Conservation (phyloP, 768 basidiomycete genomes). For the Tulasnella sp. region DNA sequence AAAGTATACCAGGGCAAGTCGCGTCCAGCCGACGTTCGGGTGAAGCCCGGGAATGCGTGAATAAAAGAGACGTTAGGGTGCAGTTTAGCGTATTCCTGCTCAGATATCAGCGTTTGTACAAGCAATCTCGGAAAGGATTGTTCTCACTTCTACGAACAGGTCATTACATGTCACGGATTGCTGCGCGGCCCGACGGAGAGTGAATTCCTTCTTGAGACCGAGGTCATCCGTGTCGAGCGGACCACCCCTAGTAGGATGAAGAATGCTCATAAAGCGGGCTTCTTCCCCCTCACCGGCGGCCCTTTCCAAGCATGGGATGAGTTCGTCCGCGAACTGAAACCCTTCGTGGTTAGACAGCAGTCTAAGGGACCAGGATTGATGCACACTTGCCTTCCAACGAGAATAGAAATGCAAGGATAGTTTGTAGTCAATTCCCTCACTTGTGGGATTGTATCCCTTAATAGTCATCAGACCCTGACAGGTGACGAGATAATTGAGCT, state of each 20-base stretch:
- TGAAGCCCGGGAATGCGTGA: slow-evolving; percentile 34
- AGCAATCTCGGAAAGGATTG: neutral
- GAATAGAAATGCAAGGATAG: slow-evolving; percentile 37
- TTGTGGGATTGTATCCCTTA: slow-evolving; percentile 23
- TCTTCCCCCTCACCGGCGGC: slow-evolving; percentile 34
- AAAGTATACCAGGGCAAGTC: neutral
- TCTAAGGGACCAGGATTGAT: neutral
- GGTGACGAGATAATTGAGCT: slow-evolving; percentile 36
- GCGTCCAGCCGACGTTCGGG: neutral
- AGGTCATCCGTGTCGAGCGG: slow-evolving; percentile 20
- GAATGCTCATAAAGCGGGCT: slow-evolving; percentile 30
- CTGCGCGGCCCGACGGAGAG: neutral
- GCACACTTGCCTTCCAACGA: slow-evolving; percentile 33
- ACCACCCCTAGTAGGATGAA: neutral
- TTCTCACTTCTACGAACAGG: slow-evolving; percentile 24
- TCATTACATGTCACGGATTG: slow-evolving; percentile 20
- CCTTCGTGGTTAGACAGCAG: neutral
- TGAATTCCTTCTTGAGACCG: slow-evolving; percentile 35
- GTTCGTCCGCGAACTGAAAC: slow-evolving; percentile 33
- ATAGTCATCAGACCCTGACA: slow-evolving; percentile 29
- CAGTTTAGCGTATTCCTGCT: slow-evolving; percentile 34
- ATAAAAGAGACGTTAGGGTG: slow-evolving; percentile 33
- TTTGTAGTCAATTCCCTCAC: slow-evolving; percentile 37
- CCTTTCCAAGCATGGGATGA: slow-evolving; percentile 32
- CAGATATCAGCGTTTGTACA: slow-evolving; percentile 1